Evolutionary conservation across 2,329 filamentous ascomycete genomes (phyloP), one percentile per base, ranked within the genome.

Genomic region (Leptoxyphium fumago): DNA sequence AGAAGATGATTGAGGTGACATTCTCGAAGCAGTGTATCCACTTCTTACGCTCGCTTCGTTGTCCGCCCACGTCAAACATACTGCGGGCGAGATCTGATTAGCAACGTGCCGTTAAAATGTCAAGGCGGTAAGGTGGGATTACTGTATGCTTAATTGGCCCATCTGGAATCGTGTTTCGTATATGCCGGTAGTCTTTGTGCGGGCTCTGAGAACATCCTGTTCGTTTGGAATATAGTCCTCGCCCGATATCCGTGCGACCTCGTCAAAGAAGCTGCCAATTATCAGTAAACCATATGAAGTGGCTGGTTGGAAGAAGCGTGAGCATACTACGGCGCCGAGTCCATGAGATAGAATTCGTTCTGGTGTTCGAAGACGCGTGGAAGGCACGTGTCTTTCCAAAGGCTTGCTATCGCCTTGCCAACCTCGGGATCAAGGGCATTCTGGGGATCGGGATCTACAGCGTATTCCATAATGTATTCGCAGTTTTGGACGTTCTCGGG

Each of bases 21-120:
- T 96, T 96, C 65, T 98, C 91, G 64, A 98, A 98, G 69, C 91
- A 98, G 68, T 98, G 91, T 61, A 98, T 98, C 91, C 91, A 98
- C 70, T 98, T 98, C 72, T 98, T 98, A 50, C 91, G 78, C 67
- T 98, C 91, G 64, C 89, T 96, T 61, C 91, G 74, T 66, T 98
- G 91, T 18, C 91, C 91, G 50, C 91, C 91, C 4, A 98, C 91
- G 63, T 98, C 91, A 61, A 98, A 98, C 91, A 98, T 98, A 69
- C 89, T 96, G 60, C 4, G 39, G 14, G 38, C 13, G 2, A 17
- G 2, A 18, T 10, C 39, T 26, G 21, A 17, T 43, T 17, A 39
- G 42, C 18, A 43, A 52, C 63, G 60, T 45, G 41, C 51, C 36
- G 40, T 40, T 10, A 29, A 7, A 10, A 10, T 30, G 15, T 47